Evolutionary conservation across 2,329 filamentous ascomycete species (phyloP).

Genomic region (Trichoderma oligosporum): DNA sequence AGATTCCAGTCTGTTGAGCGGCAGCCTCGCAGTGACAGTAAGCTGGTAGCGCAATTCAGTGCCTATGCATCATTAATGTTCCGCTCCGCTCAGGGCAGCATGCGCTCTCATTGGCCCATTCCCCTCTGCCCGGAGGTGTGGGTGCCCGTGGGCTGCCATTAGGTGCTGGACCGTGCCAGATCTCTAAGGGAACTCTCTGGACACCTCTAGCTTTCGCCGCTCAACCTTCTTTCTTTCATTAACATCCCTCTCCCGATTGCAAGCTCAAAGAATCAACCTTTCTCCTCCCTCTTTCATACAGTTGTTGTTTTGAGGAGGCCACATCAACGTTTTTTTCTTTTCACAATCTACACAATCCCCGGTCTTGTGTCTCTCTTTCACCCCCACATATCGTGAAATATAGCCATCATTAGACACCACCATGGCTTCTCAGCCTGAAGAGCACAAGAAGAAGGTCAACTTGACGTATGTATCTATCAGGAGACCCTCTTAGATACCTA

Average conservation of each 20-base stretch:
- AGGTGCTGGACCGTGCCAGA: slow-evolving; percentile 13
- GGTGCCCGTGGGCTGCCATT: slow-evolving; percentile 14
- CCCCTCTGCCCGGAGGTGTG: slow-evolving; percentile 23
- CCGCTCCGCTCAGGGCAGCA: slow-evolving; percentile 31
- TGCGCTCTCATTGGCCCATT: slow-evolving; percentile 36
- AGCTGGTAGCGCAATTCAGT: slow-evolving; percentile 20
- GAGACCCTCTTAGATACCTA: not conserved
- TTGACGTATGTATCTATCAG: slow-evolving; percentile 58
- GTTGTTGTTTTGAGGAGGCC: slow-evolving; percentile 4
- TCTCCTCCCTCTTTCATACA: not conserved
- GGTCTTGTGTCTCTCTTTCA: slow-evolving; percentile 26
- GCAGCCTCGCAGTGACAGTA: slow-evolving; percentile 15
- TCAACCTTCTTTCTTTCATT: slow-evolving; percentile 21
- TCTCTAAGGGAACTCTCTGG: slow-evolving; percentile 10
- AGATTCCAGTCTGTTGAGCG: slow-evolving; percentile 29
- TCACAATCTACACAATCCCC: slow-evolving; percentile 12
- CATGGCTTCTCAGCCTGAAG: slow-evolving; percentile 66
- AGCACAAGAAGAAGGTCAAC: slow-evolving; percentile 80
- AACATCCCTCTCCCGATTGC: slow-evolving; percentile 2
- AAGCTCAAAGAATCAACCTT: slow-evolving; percentile 3
- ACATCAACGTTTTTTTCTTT: slow-evolving; percentile 1
- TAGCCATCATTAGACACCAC: slow-evolving; percentile 46
- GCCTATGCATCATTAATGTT: slow-evolving; percentile 35
- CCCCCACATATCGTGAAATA: slow-evolving; percentile 17
- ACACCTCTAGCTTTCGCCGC: slow-evolving; percentile 24